Base-by-base conservation (phyloP, 768 basidiomycete genomes). In the Cyclocybe aegerita region DNA sequence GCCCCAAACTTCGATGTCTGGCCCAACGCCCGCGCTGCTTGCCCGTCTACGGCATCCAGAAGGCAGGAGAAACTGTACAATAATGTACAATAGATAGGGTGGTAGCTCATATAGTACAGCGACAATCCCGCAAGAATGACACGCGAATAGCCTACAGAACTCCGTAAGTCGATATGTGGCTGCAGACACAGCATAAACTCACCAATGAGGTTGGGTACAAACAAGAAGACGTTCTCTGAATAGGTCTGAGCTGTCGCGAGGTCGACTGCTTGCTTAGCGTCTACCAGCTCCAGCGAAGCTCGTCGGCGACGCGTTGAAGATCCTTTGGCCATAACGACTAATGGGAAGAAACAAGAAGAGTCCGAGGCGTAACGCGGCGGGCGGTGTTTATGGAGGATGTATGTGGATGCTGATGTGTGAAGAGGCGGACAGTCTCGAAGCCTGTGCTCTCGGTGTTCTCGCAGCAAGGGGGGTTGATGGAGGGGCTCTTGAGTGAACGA, bases 1-100 rank as follows among this genome's bases (percentile, higher is more conserved):
- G 93, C 94, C 16, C 97, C 97, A 69, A 98, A 98, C 72, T 96
- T 95, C 48, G 90, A 93, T 4, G 93, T 88, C 70, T 99, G 95
- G 9, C 84, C 85, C 37, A 97, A 73, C 0, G 85, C 83, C 40
- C 97, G 78, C 9, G 97, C 97, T 7, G 89, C 95, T 63, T 88
- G 86, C 2, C 97, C 97, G 57, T 98, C 97, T 29, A 95, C 88
- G 11, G 93, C 97, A 63, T 99, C 97, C 59, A 99, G 76, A 38
- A 99, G 77, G 66, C 92, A 94, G 9, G 94, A 98, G 49, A 98
- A 69, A 51, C 82, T 81, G 69, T 99, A 99, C 31, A 91, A 75
- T 36, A 95, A 64, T 0, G 94, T 98, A 70, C 92, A 95, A 61
- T 87, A 86, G 63, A 90, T 90, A 6, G 96, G 97, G 64, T 97